A percentile compares a stretch with the other conserved stretches of the same genome.
Evolutionary conservation across 2,329 filamentous ascomycete species (phyloP).

Genomic region (Cordyceps cateniannulata): DNA sequence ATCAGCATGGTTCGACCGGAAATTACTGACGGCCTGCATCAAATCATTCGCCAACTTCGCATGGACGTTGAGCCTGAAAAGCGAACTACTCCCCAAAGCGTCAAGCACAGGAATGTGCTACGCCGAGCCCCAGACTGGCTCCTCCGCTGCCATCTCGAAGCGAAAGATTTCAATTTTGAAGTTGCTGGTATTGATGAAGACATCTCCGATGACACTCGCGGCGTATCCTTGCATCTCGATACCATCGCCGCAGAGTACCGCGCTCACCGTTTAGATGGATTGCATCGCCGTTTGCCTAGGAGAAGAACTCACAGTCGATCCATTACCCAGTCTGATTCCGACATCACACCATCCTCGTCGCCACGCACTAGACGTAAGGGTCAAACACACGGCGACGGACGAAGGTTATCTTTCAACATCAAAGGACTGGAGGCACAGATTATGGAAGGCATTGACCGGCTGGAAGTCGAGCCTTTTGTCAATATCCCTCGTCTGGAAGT

Average conservation of each 20-base stretch:
- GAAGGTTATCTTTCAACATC: constrained; percentile 72
- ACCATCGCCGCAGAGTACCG: constrained; percentile 86
- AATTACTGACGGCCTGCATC: constrained; percentile 84
- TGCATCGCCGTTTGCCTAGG: constrained; percentile 51
- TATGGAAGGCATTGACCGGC: constrained; percentile 77
- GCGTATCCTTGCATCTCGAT: constrained; percentile 79
- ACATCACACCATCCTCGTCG: constrained; percentile 37
- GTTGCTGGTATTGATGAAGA: constrained; percentile 80
- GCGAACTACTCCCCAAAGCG: constrained; percentile 39
- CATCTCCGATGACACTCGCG: constrained; percentile 75
- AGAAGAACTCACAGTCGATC: constrained; percentile 70
- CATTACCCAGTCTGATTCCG: constrained; percentile 61
- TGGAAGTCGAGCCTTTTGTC: constrained; percentile 80
- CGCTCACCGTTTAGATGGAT: constrained; percentile 65
- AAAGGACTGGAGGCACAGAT: constrained; percentile 85
- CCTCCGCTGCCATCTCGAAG: constrained; percentile 74
- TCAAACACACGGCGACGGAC: constrained; percentile 62
- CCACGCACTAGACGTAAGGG: constrained; percentile 45
- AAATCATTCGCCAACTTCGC: constrained; percentile 81
- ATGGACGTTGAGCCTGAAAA: constrained; percentile 60
- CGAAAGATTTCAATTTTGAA: constrained; percentile 83
- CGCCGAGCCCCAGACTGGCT: constrained; percentile 80
- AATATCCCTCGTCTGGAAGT: constrained; percentile 83
- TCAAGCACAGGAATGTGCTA: constrained; percentile 60
- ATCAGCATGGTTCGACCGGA: constrained; percentile 87